phyloP scores from a whole-genome alignment of 257 asterid genomes.

The Dorcoceras hygrometricum region DNA sequence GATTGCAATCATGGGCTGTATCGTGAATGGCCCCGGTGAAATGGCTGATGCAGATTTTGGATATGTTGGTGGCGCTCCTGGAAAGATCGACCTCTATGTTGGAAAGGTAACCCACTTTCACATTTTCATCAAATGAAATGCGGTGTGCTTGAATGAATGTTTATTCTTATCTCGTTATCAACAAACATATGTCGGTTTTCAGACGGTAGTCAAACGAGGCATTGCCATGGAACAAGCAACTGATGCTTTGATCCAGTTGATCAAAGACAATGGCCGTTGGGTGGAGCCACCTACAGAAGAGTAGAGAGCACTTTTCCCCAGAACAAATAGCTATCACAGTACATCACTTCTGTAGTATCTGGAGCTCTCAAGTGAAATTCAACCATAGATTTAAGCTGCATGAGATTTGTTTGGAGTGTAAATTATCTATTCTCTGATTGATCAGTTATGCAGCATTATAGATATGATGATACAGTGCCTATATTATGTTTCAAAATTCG shows the following conservation, averaged over 20 bases:
- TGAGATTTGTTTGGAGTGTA: conserved; percentile 11
- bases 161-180: background rate
- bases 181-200: conserved; percentile 14
- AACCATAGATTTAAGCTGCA: background rate
- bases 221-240: conserved; percentile 78
- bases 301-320: conserved; percentile 19
- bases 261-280: conserved; percentile 84
- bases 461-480: too few relatives aligned
- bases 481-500: too few relatives aligned
- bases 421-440: background rate
- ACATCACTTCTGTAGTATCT: background rate
- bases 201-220: conserved; percentile 75
- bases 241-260: conserved; percentile 75
- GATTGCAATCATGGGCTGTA: conserved; percentile 99
- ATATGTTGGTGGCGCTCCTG: conserved; percentile 98
- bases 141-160: background rate
- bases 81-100: conserved; percentile 95
- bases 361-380: background rate
- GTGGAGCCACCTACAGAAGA: conserved; percentile 75
- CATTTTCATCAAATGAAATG: background rate
- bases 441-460: background rate
- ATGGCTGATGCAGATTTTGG: conserved; percentile 99
- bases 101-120: conserved; percentile 65
- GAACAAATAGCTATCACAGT: background rate
- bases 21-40: conserved; percentile 99